These are phyloP conservation scores for Calonectria ilicicola DNA, from an alignment of 2,329 filamentous ascomycete species.

Conservation along the genomic window DNA sequence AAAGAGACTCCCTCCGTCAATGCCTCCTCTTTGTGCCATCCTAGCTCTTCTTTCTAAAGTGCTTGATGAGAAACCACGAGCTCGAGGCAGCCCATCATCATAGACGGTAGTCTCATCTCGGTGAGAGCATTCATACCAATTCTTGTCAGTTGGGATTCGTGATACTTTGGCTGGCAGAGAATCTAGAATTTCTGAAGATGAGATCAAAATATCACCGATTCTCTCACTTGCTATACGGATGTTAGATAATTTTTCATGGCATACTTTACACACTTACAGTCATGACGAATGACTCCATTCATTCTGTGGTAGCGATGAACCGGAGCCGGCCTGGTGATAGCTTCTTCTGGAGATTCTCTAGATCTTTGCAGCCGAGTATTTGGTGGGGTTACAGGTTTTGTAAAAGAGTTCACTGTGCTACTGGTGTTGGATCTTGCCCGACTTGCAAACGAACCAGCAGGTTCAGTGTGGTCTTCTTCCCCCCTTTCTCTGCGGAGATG, in stretches of 20 bases:
- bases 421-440: conserved; percentile 45
- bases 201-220: conserved; percentile 37
- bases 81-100: conserved; percentile 26
- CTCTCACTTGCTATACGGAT: conserved; percentile 33
- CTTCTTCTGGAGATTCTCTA: conserved; percentile 1
- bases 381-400: conserved; percentile 42
- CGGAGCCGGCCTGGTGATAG: conserved; percentile 28
- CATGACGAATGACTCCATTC: conserved; percentile 22
- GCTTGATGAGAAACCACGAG: conserved; percentile 41
- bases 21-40: conserved; percentile 12
- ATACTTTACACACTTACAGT: conserved; percentile 32
- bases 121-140: conserved; percentile 26
- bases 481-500: conserved; percentile 47
- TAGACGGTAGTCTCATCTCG: conserved; percentile 20
- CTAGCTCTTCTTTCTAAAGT: conserved; percentile 29
- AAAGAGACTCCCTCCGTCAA: conserved; percentile 39
- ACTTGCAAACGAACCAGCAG: conserved; percentile 42
- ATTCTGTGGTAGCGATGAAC: conserved; percentile 24
- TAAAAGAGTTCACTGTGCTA: conserved; percentile 45
- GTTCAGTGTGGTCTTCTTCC: conserved; percentile 52
- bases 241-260: conserved; percentile 2
- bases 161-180: conserved; percentile 28
- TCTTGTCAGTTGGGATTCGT: conserved; percentile 14
- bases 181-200: conserved; percentile 41
- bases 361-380: conserved; percentile 31